Evolutionary conservation across 2,329 filamentous ascomycete genomes (phyloP).

Genomic region (Remersonia thermophila): DNA sequence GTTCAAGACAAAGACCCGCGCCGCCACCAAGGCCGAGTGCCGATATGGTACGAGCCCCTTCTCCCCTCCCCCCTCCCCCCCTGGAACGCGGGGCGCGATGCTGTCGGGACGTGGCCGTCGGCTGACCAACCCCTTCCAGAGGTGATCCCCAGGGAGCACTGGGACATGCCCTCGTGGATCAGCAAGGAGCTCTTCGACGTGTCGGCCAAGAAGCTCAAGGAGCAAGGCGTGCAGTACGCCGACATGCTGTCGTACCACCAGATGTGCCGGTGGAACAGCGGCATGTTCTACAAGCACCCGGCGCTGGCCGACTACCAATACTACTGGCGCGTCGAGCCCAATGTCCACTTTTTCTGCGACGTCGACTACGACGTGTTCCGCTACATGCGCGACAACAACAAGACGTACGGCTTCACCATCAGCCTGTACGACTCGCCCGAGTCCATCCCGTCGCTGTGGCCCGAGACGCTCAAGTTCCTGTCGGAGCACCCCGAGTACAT

Average conservation of each 20-base stretch:
- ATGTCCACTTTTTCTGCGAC: conserved; percentile 98
- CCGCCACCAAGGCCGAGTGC: conserved; percentile 77
- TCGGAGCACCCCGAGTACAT: conserved; percentile 72
- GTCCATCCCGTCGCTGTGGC: conserved; percentile 82
- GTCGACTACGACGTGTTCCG: conserved; percentile 97
- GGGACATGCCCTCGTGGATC: conserved; percentile 87
- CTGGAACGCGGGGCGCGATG: too few relatives aligned
- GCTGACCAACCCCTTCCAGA: too few relatives aligned
- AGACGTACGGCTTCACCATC: conserved; percentile 98
- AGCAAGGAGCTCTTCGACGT: conserved; percentile 75
- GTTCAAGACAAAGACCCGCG: conserved; percentile 73
- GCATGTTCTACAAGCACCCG: conserved; percentile 93
- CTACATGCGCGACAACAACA: conserved; percentile 96
- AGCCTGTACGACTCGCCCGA: conserved; percentile 87
- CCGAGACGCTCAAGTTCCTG: conserved; percentile 87
- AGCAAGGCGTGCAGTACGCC: conserved; percentile 83
- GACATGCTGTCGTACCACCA: conserved; percentile 86
- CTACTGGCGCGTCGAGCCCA: conserved; percentile 98
- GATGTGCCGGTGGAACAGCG: conserved; percentile 99
- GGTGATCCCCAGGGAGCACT: conserved; percentile 86
- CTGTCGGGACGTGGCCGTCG: too few relatives aligned
- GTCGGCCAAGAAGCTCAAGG: conserved; percentile 69
- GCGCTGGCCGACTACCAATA: conserved; percentile 71
- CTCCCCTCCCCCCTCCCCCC: too few relatives aligned
- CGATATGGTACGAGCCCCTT: conserved; percentile 61